Conservation (phyloP, 208 protist genomes). For the Wallacemonas sp. region DNA sequence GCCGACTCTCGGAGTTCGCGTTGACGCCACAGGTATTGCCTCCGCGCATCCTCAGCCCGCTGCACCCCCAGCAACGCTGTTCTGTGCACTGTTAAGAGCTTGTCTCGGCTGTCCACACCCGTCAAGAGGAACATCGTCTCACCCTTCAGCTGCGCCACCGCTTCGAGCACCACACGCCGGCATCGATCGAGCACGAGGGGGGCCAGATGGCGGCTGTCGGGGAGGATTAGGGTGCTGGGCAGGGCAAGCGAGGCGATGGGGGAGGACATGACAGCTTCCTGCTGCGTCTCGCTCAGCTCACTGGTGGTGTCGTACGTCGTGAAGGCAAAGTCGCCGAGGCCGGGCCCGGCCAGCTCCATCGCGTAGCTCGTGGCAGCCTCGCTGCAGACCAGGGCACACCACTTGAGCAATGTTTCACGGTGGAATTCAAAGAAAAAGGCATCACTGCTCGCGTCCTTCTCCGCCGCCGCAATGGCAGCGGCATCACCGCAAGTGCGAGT, state of each 20-base stretch:
- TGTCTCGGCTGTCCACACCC: slow-evolving; percentile 35
- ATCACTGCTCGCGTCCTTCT: slow-evolving; percentile 15
- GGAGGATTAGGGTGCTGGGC: slow-evolving; percentile 28
- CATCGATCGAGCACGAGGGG: slow-evolving; percentile 33
- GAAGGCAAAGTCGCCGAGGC: slow-evolving; percentile 28
- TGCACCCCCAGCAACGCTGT: slow-evolving; percentile 3
- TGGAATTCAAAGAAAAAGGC: slow-evolving; percentile 48
- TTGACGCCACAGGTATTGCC: not conserved
- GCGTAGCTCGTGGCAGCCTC: slow-evolving; percentile 44
- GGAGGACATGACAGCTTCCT: slow-evolving; percentile 38
- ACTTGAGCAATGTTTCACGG: slow-evolving; percentile 43
- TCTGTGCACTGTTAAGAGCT: slow-evolving; percentile 26
- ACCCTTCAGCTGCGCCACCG: slow-evolving; percentile 42
- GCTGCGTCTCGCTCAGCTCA: slow-evolving; percentile 34
- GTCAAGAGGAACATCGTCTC: slow-evolving; percentile 55
- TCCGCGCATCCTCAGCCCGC: not conserved
- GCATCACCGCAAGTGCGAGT: no score
- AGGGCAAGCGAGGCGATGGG: slow-evolving; percentile 31
- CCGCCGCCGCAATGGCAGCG: not conserved
- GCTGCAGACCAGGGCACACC: slow-evolving; percentile 39
- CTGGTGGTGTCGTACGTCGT: slow-evolving; percentile 20
- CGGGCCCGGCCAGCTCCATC: slow-evolving; percentile 28
- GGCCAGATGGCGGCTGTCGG: slow-evolving; percentile 23
- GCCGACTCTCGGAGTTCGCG: not conserved
- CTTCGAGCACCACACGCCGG: slow-evolving; percentile 37